Conservation (phyloP, 169 alveolate species). For the Toxoplasma gondii region DNA sequence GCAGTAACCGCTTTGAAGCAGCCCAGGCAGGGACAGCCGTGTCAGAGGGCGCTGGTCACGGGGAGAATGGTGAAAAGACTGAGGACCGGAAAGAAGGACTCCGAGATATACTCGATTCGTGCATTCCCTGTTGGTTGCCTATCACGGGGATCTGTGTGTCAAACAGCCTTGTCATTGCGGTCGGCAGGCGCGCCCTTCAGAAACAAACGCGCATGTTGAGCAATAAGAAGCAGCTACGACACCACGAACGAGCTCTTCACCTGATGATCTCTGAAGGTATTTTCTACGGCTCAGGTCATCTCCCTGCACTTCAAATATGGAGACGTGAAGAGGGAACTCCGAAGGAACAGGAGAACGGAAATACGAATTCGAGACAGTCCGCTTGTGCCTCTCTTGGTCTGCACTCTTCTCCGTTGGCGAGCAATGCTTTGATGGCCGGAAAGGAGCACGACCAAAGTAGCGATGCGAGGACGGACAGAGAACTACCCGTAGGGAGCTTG, state of each 20-base stretch:
- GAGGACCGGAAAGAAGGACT: background rate
- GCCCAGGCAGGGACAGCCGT: background rate
- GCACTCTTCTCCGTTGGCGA: background rate
- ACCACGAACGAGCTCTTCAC: conserved; percentile 60
- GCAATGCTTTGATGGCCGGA: too few species aligned
- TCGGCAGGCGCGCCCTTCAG: conserved; percentile 52
- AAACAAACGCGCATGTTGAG: conserved; percentile 60
- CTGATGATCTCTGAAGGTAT: conserved; percentile 57
- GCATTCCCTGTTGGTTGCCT: conserved; percentile 40
- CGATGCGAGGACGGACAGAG: background rate
- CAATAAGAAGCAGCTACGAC: conserved; percentile 64
- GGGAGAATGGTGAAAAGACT: conserved; percentile 11
- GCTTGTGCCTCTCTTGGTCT: background rate
- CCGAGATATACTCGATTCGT: background rate
- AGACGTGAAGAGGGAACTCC: background rate
- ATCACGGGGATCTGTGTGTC: conserved; percentile 42
- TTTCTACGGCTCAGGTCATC: conserved; percentile 44
- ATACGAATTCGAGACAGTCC: background rate
- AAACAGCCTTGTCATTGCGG: conserved; percentile 59
- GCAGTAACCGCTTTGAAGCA: background rate
- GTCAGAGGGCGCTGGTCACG: background rate
- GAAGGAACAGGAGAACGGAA: background rate
- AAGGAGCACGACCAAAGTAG: background rate
- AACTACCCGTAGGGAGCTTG: background rate
- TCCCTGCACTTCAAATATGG: conserved; percentile 65